Evolutionary conservation across 305 asterid genomes (phyloP), one percentile per base, ranked within the genome.

Genomic region (Fraxinus velutina): DNA sequence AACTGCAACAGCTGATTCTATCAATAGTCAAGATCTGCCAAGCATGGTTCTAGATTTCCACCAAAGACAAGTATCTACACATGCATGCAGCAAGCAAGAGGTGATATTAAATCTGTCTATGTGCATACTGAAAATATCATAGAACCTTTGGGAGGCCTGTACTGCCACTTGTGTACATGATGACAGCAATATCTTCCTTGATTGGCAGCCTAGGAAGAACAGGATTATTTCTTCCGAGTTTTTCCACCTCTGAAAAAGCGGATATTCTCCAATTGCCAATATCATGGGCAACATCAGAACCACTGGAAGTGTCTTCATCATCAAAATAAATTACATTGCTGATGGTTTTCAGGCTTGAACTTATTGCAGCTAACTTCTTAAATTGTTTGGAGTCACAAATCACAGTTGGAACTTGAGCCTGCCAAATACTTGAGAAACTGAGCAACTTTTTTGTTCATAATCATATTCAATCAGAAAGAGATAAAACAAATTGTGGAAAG

Each of bases 81-180:
- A 66, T 76, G 77, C 73, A 81, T 72, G 84, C 57, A 80, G 73
- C 30, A 27, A 27, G 30, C 30, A 27, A 27, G 30, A 27, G 30
- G 30, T 27, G 30, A 27, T 27, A 27, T 27, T 27, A 27, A 27
- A 27, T 27, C 30, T 27, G 30, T 27, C 50, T 52, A 34, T 68
- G 76, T 5, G 78, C 44, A 74, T 9, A 70, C 36, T 50, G 57
- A 62, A 21, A 52, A 75, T 55, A 60, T 39, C 24, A 86, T 62
- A 86, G 52, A 73, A 94, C 98, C 98, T 94, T 94, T 74, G 98
- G 98, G 77, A 90, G 87, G 89, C 97, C 97, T 70, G 98, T 94
- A 84, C 98, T 94, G 82, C 98, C 98, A 89, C 97, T 94, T 27
- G 97, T 91, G 89, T 91, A 94, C 98, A 94, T 94, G 83, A 94